Conservation (phyloP, 768 basidiomycete species). For the Podaxis mareebaensis region DNA sequence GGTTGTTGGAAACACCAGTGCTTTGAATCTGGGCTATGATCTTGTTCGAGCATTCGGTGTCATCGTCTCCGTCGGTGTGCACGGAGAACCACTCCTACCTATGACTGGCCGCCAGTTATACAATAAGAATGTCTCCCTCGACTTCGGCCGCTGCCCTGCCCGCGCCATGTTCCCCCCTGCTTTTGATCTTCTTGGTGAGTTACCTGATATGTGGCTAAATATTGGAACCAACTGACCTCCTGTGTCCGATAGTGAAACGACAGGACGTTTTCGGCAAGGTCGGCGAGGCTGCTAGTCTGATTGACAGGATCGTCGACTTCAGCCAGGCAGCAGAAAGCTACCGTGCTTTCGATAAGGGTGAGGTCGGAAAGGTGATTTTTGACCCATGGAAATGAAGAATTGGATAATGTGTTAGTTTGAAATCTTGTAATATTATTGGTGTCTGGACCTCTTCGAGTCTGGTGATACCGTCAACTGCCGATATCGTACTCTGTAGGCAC, state of each 20-base stretch:
- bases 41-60: slow-evolving; percentile 76
- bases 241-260: slow-evolving; percentile 44
- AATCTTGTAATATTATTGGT: background rate
- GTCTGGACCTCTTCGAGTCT: background rate
- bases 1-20: slow-evolving; percentile 72
- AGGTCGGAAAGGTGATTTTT: slow-evolving; percentile 76
- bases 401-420: background rate
- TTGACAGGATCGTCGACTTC: slow-evolving; percentile 67
- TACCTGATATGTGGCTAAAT: background rate
- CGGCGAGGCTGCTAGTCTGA: slow-evolving; percentile 58
- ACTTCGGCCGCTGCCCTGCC: slow-evolving; percentile 83
- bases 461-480: background rate
- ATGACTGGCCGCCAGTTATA: slow-evolving; percentile 62
- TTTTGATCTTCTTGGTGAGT: slow-evolving; percentile 58
- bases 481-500: too few species aligned
- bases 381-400: slow-evolving; percentile 60
- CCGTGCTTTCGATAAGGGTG: slow-evolving; percentile 67
- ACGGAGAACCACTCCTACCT: slow-evolving; percentile 53
- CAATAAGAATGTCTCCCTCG: slow-evolving; percentile 76
- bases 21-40: slow-evolving; percentile 64
- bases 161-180: slow-evolving; percentile 76
- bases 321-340: slow-evolving; percentile 59
- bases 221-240: background rate
- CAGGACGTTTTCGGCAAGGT: slow-evolving; percentile 78
- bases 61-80: slow-evolving; percentile 75